Base-by-base conservation (phyloP, 108 stramenopile genomes). In the Fragilariopsis cylindrus region DNA sequence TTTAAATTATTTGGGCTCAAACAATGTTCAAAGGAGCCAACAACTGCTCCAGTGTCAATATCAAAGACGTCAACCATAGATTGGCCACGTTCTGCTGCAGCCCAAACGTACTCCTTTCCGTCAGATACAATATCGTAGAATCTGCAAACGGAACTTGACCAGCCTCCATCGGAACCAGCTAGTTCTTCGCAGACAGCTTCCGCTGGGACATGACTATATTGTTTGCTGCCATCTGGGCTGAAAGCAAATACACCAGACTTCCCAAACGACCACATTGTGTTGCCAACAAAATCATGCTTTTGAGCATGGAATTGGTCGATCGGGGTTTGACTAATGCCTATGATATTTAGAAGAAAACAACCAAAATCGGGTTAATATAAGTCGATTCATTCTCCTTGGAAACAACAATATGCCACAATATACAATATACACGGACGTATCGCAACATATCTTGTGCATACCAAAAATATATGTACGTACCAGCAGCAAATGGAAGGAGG, bases 21-120 rank as follows among this genome's bases (percentile, higher is more conserved):
- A 56, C 78, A 79, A 52, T 72, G 68, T 4, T 67, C 72, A 48
- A 79, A 68, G 8, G 70, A 62, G 15, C 70, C 70, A 21, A 65
- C 70, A 30, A 54, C 46, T 2, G 45, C 70, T 21, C 76, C 76
- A 48, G 70, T 71, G 43, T 70, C 58, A 18, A 77, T 62, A 46
- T 57, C 57, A 45, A 77, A 77, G 43, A 77, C 21, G 56, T 77
- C 76, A 46, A 77, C 40, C 57, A 57, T 56, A 11, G 64, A 12
- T n/a, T 19, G 13, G 7, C 69, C 68, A 12, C 68, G 68, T 9
- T 0, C 57, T 46, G 60, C 42, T 2, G 47, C 49, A 4, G 68
- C 68, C 57, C 68, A 69, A 19, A 76, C 75, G 49, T 69, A 76
- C 68, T 76, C 70, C 57, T 70, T 68, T 46, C 75, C 75, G 48